Base-by-base conservation (phyloP, 768 basidiomycete genomes). In the Austroboletus eburneus region DNA sequence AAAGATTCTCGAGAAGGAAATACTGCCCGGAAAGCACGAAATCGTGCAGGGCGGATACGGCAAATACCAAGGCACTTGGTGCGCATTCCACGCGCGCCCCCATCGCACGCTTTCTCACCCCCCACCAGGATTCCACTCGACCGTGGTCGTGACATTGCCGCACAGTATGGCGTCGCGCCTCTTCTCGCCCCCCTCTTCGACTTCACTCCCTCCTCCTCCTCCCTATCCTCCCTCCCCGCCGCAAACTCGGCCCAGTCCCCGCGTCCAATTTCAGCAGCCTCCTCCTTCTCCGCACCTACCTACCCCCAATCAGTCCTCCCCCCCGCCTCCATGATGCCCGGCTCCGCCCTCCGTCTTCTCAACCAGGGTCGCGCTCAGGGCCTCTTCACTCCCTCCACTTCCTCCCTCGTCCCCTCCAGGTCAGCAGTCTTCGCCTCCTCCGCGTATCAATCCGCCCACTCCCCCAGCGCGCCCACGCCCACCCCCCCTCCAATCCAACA, bases 61-160 rank as follows among this genome's bases (percentile, higher is more conserved):
- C 21, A 95, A 97, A 72, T 99, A 97, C 65, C 96, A 99, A 67
- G 96, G 96, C 54, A 98, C 95, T 46, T 99, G 96, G 95, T 95
- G 61, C 62, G 83, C 59, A 45, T 44, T 49, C 17, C 45, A 45
- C 50, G 5, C 27, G 39, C 45, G 18, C 22, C 48, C 30, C 43
- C 40, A 23, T 12, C 41, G 12, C 35, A 8, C 27, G n/a, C 40
- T 13, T 33, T 42, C 51, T 58, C 40, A 65, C 44, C 1, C 45
- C 0, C 16, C 45, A 1, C 21, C 54, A 97, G 94, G 95, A 95
- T 99, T 57, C 96, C 96, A 2, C 84, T 97, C 33, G 91, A 94
- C 57, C 79, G 91, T 46, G 94, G 94, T 32, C 84, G 90, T 46
- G 93, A 98, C 57, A 84, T 99, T 39, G 94, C 96, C 2, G 67